Evolutionary conservation across 164 flowering plant genomes (phyloP), one percentile per base, ranked within the genome.

Genomic region (Nymphaea thermarum): DNA sequence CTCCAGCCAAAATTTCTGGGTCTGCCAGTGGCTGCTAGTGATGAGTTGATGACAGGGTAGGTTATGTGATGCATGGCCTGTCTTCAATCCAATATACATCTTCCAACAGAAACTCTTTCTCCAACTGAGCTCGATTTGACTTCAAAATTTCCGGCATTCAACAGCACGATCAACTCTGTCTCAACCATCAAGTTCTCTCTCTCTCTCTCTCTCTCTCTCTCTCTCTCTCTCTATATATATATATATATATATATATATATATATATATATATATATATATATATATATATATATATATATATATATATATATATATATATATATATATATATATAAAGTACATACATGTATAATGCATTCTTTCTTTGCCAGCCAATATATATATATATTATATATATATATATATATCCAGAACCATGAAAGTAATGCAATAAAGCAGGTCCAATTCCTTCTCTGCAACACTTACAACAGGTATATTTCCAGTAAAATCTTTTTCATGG

Each of bases 301-400:
- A 74, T 25, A 25, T 25, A 25, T 25, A 25, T 25, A 25, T 25
- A 25, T 25, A 25, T 1, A 25, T 73, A 89, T 25, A 25, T 25
- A 25, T 25, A 25, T 25, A 25, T 25, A 25, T 25, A 25, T 1
- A 25, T 73, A 89, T 96, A 74, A 74, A 88, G 89, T 78, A 92
- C 89, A 69, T 89, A 90, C 96, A 92, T 89, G 80, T 89, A 89
- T 4, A 93, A 84, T 15, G 98, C 96, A 74, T 87, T 85, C 75
- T 25, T 25, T 25, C 36, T 80, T 89, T 43, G 87, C 92, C 44
- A 92, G 82, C 94, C 96, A 92, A 59, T 82, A 80, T 62, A 84
- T n/a, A n/a, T n/a, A n/a, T n/a, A n/a, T n/a, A n/a, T n/a, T n/a
- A n/a, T n/a, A n/a, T n/a, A n/a, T n/a, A n/a, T n/a, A n/a, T n/a